Base-by-base conservation (phyloP, 2,329 filamentous ascomycete species). In the Ceratocystis eucalypticola region DNA sequence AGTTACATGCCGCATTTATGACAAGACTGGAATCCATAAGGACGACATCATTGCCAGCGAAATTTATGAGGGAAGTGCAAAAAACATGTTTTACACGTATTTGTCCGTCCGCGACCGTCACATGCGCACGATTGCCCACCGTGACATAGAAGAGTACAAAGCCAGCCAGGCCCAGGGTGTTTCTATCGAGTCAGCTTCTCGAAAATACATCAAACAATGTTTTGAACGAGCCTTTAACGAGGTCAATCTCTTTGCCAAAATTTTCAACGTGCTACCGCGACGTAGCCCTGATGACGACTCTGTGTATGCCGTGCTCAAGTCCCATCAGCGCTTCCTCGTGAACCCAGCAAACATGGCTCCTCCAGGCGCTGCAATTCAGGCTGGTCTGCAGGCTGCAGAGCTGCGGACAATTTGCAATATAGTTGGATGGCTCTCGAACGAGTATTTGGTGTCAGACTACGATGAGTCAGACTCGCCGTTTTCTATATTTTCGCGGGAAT, bases 191-290 rank as follows among this genome's bases (percentile, higher is more conserved):
- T 82, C 82, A 1, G 82, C 82, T 3, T 78, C 79, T 15, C 77
- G 83, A 33, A 84, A 82, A 69, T 82, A 79, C 65, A 77, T 85
- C 69, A 85, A 85, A 71, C 82, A 85, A 71, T 80, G 77, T 65
- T 84, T 84, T 66, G 83, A 85, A 70, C 78, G 81, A 30, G 79
- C 82, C 1, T 82, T 80, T 70, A 79, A 80, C 67, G 83, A 85
- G 70, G 77, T 79, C 30, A 76, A 74, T 22, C 72, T 85, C 2
- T 84, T 85, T 67, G 71, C 76, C 41, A 81, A 78, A 68, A 75
- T 85, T n/a, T 85, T 85, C 69, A 77, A 77, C 28, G 74, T 85
- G 48, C 81, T 84, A 59, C 78, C 81, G 0, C 76, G 79, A 25
- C 84, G 82, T 74, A 82, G 76, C 69, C 75, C 75, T 0, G 75